Conservation (phyloP, 805 yeast genomes). For the Yarrowia sp. region DNA sequence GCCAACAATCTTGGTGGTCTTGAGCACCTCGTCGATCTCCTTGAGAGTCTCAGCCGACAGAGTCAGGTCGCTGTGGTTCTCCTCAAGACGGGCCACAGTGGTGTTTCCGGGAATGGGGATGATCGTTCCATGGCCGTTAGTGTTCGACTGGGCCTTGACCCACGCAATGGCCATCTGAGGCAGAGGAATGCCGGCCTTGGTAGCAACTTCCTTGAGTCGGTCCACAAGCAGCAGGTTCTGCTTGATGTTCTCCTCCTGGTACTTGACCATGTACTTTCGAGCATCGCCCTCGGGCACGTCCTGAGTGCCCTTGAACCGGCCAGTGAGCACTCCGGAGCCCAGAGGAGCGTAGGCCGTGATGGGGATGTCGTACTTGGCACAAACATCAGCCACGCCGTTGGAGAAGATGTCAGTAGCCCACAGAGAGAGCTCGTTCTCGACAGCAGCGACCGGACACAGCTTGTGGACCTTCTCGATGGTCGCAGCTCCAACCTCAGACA, state of each 20-base stretch:
- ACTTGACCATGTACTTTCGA: conserved; percentile 53
- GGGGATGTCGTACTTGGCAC: conserved; percentile 59
- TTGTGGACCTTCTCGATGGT: conserved; percentile 59
- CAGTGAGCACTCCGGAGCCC: conserved; percentile 75
- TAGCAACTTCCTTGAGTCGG: conserved; percentile 51
- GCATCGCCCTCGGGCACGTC: conserved; percentile 59
- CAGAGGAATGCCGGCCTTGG: conserved; percentile 47
- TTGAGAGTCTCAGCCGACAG: conserved; percentile 59
- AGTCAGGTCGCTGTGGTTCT: conserved; percentile 48
- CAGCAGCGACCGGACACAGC: conserved; percentile 57
- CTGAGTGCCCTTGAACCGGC: conserved; percentile 46
- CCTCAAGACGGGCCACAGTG: conserved; percentile 55
- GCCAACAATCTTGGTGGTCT: conserved; percentile 52
- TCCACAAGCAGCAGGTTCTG: conserved; percentile 53
- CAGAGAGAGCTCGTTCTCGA: conserved; percentile 78
- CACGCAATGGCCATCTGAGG: conserved; percentile 75
- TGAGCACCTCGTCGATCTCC: conserved; percentile 49
- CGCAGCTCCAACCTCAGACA: conserved; percentile 67
- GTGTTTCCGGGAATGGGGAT: conserved; percentile 83
- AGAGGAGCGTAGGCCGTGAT: conserved; percentile 81
- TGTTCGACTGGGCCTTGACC: conserved; percentile 46
- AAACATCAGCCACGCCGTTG: conserved; percentile 63
- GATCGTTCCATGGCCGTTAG: conserved; percentile 49
- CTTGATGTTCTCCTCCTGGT: conserved; percentile 54
- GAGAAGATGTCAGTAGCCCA: conserved; percentile 58